Conservation (phyloP, 805 yeast genomes). For the Ogataea pini region DNA sequence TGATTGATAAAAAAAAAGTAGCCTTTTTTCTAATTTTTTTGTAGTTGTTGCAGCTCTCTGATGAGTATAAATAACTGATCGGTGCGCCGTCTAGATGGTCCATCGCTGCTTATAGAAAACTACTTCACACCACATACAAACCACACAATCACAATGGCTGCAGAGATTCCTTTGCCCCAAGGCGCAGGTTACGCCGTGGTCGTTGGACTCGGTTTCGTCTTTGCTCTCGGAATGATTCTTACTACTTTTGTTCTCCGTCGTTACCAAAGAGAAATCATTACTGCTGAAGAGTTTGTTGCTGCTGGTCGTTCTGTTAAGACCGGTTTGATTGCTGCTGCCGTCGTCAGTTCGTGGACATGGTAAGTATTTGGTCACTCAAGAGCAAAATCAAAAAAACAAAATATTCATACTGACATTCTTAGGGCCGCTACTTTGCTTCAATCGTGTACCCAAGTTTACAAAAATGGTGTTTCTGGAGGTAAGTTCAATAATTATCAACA, state of each 20-base stretch:
- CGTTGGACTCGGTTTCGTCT: conserved; percentile 82
- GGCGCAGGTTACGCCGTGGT: conserved; percentile 88
- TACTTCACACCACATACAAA: neutral
- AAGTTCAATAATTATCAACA: neutral
- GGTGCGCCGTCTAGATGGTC: neutral
- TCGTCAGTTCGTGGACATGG: conserved; percentile 94
- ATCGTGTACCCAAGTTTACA: conserved; percentile 77
- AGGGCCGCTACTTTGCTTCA: conserved; percentile 71
- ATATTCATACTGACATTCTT: neutral
- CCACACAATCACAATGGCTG: conserved; percentile 1
- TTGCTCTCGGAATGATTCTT: conserved; percentile 69
- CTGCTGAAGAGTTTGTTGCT: conserved; percentile 92
- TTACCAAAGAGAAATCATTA: conserved; percentile 81
- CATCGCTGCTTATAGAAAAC: neutral
- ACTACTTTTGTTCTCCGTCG: conserved; percentile 71
- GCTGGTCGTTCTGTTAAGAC: conserved; percentile 89
- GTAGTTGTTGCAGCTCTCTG: neutral
- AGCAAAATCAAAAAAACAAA: neutral
- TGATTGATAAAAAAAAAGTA: neutral
- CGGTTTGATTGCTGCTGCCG: conserved; percentile 85
- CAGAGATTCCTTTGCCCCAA: conserved; percentile 46
- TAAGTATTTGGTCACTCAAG: neutral
- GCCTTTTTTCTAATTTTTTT: neutral
- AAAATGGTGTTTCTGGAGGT: conserved; percentile 70
- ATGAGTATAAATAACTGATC: neutral